Conservation (phyloP, 1,284 basidiomycete species). For the Cryptococcus amylolentus region DNA sequence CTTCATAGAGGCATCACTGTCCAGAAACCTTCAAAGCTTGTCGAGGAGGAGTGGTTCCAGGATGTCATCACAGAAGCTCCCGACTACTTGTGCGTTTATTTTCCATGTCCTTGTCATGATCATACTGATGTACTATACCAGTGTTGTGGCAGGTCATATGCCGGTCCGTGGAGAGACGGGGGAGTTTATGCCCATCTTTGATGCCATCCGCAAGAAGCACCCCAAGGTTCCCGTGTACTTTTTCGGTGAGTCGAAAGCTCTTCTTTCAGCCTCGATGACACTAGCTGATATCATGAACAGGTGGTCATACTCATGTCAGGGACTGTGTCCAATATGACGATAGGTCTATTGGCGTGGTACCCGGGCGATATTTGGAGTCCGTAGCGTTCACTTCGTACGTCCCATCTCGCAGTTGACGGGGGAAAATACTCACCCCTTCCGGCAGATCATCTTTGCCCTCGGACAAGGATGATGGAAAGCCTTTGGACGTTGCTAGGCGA, state of each 20-base stretch:
- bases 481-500: constrained; percentile 46
- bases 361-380: constrained; percentile 83
- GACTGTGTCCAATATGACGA: constrained; percentile 61
- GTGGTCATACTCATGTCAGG: constrained; percentile 70
- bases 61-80: constrained; percentile 75
- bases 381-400: constrained; percentile 57
- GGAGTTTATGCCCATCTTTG: constrained; percentile 66
- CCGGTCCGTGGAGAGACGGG: constrained; percentile 40
- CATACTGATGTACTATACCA: constrained; percentile 2
- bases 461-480: constrained; percentile 15
- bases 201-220: constrained; percentile 69
- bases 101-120: not conserved
- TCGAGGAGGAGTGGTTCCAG: constrained; percentile 64
- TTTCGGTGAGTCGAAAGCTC: constrained; percentile 58
- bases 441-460: constrained; percentile 32
- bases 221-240: constrained; percentile 71
- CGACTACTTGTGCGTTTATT: constrained; percentile 60
- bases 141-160: constrained; percentile 45
- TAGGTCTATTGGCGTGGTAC: constrained; percentile 57
- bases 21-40: constrained; percentile 68
- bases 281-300: constrained; percentile 3
- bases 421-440: not conserved
- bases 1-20: constrained; percentile 62
- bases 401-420: not conserved
- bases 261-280: no score